These are phyloP conservation scores for Entomortierella beljakovae DNA, from an alignment of 192 early-diverging fungal species.

Conservation along the genomic window DNA sequence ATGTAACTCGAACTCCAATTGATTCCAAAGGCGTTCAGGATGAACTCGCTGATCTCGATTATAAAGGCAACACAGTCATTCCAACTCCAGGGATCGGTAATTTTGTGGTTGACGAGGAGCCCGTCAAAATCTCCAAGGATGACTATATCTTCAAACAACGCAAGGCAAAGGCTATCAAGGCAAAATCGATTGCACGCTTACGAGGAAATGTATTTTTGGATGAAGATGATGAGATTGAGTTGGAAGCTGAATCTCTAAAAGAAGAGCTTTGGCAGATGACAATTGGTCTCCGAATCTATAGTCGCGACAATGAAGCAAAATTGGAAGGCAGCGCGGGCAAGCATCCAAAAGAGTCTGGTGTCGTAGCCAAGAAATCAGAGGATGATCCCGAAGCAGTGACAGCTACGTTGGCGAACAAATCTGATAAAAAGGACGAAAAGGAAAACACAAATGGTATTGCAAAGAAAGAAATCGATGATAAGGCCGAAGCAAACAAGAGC, in stretches of 20 bases:
- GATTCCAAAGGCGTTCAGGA: neutral
- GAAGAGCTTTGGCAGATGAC: constrained; percentile 27
- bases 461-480: neutral
- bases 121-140: neutral
- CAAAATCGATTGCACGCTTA: constrained; percentile 11
- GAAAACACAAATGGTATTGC: neutral
- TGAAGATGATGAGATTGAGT: constrained; percentile 23
- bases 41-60: neutral
- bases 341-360: constrained; percentile 1
- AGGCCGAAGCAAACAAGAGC: too few species aligned
- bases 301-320: neutral
- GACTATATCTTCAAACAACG: constrained; percentile 6
- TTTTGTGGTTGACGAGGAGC: neutral
- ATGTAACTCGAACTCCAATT: constrained; percentile 10
- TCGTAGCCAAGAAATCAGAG: neutral
- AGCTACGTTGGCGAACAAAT: constrained; percentile 9
- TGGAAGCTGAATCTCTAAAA: constrained; percentile 4
- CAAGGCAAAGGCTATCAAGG: constrained; percentile 4
- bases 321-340: constrained; percentile 2
- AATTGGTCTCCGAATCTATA: constrained; percentile 31
- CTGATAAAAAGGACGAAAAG: constrained; percentile 1
- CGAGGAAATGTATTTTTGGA: constrained; percentile 1
- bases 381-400: constrained; percentile 13
- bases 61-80: neutral
- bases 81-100: neutral